phyloP scores from a whole-genome alignment of 768 basidiomycete genomes.

The Kwoniella shandongensis region DNA sequence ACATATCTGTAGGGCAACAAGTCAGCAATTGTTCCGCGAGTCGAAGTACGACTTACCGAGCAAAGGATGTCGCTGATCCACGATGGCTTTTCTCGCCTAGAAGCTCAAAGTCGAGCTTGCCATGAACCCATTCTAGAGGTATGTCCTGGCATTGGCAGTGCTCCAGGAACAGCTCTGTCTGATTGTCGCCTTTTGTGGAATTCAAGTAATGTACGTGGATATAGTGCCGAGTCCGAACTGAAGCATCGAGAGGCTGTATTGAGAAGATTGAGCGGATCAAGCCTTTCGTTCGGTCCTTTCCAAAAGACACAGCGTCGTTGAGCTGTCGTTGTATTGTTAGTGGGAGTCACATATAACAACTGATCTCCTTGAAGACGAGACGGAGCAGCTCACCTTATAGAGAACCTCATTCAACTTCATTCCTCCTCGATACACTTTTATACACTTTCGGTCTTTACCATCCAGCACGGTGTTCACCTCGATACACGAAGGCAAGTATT shows the following conservation, averaged over 20 bases:
- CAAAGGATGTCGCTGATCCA: too few species aligned
- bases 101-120: conserved; percentile 14
- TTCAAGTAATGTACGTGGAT: conserved; percentile 21
- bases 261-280: conserved; percentile 16
- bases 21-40: too few species aligned
- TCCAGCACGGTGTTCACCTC: background rate
- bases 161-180: conserved; percentile 20
- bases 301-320: conserved; percentile 1
- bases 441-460: background rate
- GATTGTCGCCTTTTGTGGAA: background rate
- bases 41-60: background rate
- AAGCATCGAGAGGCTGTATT: background rate
- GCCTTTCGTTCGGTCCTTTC: background rate
- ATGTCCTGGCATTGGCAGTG: conserved; percentile 25
- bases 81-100: too few species aligned
- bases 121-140: background rate
- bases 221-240: background rate
- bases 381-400: conserved; percentile 3
- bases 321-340: background rate
- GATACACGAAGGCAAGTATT: background rate
- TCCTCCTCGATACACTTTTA: background rate
- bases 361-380: too few species aligned
- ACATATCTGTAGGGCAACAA: conserved; percentile 2
- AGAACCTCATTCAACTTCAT: background rate
- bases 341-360: too few species aligned